Base-by-base conservation (phyloP, 2,329 filamentous ascomycete species). In the Sporothrix inflata region DNA sequence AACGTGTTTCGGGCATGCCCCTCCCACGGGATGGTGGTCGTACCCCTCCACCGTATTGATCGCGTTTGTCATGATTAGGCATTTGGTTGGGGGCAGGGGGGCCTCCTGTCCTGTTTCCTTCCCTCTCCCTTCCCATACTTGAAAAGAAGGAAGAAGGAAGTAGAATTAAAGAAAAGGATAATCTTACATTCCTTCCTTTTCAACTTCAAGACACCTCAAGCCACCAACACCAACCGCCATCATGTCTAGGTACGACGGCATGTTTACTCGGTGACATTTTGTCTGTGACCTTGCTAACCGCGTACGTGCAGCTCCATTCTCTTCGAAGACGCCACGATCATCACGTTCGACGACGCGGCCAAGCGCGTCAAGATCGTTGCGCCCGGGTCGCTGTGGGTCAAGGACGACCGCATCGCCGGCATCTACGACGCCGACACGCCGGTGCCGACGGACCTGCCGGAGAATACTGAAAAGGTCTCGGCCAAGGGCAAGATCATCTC, bases 401-500 rank as follows among this genome's bases (percentile, higher is more conserved):
- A 38, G 30, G 57, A 61, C 57, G 57, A 61, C 30, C 30, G 16
- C 19, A 61, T 61, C n/a, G 57, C 57, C 30, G 57, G 30, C 19
- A 61, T 61, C 30, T 61, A 40, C 57, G 57, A 61, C 34, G 30
- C 57, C 30, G 34, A 61, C 30, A 61, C 57, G 30, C 57, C 57
- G 14, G 57, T 61, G 19, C 57, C 57, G 0, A 5, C 19, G 11
- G 57, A 61, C 30, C 57, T 61, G 34, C 57, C 30, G 16, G 57
- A 19, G 8, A 61, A 61, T 9, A 40, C 57, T 16, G 57, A 61
- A 16, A 38, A 21, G 11, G 57, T 61, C 19, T 16, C n/a, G 1
- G 57, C 30, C 57, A 61, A 19, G 1, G 30, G 57, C 57, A 61
- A 61, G 57, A 61, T 61, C 57, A 61, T 61, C 57, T 61, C 57